Conservation (phyloP, 2,329 filamentous ascomycete species). For the Clonostachys rosea region DNA sequence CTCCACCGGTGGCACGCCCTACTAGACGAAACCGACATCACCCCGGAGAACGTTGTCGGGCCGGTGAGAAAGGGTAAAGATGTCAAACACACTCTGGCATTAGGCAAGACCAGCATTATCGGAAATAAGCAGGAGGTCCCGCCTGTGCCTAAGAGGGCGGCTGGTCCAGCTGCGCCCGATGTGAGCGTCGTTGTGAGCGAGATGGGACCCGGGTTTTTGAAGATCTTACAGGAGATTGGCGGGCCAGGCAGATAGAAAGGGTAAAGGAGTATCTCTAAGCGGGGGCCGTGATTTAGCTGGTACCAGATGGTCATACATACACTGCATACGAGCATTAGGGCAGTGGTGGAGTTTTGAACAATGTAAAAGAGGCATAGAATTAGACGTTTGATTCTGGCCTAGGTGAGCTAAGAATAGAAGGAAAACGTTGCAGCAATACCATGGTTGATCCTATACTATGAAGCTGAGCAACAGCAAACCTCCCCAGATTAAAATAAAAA, state of each 20-base stretch:
- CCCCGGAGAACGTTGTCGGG: constrained; percentile 49
- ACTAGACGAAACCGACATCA: constrained; percentile 65
- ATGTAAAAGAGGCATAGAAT: no score
- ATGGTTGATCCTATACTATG: no score
- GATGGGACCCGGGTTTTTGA: constrained; percentile 30
- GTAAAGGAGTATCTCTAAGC: no score
- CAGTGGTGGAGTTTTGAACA: no score
- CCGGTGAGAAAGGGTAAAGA: constrained; percentile 48
- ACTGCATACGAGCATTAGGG: no score
- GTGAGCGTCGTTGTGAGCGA: constrained; percentile 33
- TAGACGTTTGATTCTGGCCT: no score
- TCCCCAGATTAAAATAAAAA: no score
- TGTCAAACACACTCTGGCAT: constrained; percentile 34
- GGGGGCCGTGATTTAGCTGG: no score
- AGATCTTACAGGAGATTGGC: constrained; percentile 16
- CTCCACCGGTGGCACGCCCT: constrained; percentile 68
- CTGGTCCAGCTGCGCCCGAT: constrained; percentile 28
- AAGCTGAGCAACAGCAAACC: no score
- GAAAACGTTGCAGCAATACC: no score
- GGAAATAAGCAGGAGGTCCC: constrained; percentile 10
- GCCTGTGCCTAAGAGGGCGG: constrained; percentile 19
- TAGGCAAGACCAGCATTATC: constrained; percentile 35
- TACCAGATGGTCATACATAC: no score
- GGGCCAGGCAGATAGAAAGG: constrained; percentile 1
- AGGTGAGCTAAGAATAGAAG: no score